Evolutionary conservation across 2,329 filamentous ascomycete species (phyloP).

Genomic region (Beauveria sp.): DNA sequence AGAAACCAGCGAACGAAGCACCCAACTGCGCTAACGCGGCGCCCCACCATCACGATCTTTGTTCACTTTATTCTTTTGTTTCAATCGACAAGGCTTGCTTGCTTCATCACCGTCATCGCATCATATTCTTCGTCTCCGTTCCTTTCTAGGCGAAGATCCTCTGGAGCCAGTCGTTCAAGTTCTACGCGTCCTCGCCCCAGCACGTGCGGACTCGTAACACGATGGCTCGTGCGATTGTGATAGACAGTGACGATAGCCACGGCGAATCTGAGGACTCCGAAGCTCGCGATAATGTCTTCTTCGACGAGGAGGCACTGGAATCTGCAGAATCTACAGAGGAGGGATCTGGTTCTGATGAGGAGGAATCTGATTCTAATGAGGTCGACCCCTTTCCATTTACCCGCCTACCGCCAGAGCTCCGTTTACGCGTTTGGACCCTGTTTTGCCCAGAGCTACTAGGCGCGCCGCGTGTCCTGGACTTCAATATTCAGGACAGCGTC

Average conservation of each 20-base stretch:
- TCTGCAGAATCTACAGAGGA: background rate
- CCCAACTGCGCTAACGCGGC: background rate
- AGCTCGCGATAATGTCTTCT: background rate
- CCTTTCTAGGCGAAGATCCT: no score
- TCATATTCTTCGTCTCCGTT: background rate
- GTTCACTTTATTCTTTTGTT: background rate
- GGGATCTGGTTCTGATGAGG: background rate
- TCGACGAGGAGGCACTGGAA: constrained; percentile 9
- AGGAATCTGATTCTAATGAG: background rate
- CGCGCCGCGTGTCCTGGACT: constrained; percentile 23
- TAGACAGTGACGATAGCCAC: constrained; percentile 1
- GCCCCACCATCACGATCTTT: constrained; percentile 3
- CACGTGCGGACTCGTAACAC: constrained; percentile 2
- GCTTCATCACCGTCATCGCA: background rate
- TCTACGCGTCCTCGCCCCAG: background rate
- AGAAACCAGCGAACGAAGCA: background rate
- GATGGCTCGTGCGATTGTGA: background rate
- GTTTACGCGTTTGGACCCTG: constrained; percentile 25
- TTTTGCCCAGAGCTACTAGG: constrained; percentile 24
- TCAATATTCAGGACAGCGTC: constrained; percentile 15
- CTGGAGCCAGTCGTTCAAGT: background rate
- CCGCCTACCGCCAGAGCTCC: constrained; percentile 26
- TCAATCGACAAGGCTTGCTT: background rate
- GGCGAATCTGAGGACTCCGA: background rate
- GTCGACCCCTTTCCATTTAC: constrained; percentile 20